Conservation (phyloP, 2,329 filamentous ascomycete species). For the Teratosphaeria gauchensis region DNA sequence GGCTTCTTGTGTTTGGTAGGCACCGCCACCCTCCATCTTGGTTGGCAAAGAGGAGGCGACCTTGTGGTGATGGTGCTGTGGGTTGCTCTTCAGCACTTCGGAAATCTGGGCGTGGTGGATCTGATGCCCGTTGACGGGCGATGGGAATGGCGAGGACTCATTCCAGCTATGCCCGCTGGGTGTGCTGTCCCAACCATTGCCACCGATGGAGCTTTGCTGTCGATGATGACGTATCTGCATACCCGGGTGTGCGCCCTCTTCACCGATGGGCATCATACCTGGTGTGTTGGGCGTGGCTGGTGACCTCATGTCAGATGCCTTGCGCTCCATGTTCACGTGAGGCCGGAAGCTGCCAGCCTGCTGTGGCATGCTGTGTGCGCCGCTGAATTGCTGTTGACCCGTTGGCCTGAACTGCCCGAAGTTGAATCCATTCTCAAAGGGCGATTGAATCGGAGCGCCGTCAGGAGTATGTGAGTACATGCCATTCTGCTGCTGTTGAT, state of each 20-base stretch:
- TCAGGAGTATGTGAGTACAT: conserved; percentile 88
- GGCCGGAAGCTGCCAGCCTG: conserved; percentile 16
- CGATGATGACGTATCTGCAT: conserved; percentile 44
- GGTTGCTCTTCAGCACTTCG: conserved; percentile 71
- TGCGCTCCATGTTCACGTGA: conserved; percentile 45
- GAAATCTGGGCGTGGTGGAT: conserved; percentile 68
- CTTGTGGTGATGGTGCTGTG: conserved; percentile 48
- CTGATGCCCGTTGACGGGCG: conserved; percentile 56
- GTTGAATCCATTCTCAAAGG: conserved; percentile 68
- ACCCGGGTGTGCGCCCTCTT: conserved; percentile 33
- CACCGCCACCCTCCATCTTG: conserved; percentile 55
- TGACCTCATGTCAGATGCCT: conserved; percentile 59
- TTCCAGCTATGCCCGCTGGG: conserved; percentile 70
- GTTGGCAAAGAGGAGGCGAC: conserved; percentile 62
- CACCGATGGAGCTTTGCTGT: conserved; percentile 37
- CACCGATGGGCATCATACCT: conserved; percentile 62
- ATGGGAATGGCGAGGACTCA: conserved; percentile 76
- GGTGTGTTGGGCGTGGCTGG: conserved; percentile 84
- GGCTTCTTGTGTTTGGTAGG: conserved; percentile 74
- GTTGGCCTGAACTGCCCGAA: conserved; percentile 63
- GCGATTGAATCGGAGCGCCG: conserved; percentile 82
- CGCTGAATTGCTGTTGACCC: conserved; percentile 37
- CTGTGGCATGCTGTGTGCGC: conserved; percentile 23
- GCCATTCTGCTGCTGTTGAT: conserved; percentile 51
- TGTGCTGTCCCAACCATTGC: conserved; percentile 84